Conservation (phyloP, 768 basidiomycete genomes). For the Thelephora aurantiotincta region DNA sequence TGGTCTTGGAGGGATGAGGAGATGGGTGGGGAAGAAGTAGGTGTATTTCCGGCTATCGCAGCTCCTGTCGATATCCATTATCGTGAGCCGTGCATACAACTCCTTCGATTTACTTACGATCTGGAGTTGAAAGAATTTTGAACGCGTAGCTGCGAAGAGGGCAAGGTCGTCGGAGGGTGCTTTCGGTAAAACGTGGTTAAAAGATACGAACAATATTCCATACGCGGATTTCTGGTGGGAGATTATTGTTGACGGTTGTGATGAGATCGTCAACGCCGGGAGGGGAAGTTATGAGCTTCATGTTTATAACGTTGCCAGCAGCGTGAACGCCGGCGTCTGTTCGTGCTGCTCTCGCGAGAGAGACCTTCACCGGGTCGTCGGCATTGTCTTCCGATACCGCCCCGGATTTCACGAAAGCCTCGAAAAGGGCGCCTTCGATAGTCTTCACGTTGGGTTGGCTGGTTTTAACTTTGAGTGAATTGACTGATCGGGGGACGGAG, state of each 20-base stretch:
- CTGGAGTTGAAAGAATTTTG: slow-evolving; percentile 79
- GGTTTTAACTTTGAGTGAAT: not conserved
- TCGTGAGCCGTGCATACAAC: no score
- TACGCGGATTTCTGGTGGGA: slow-evolving; percentile 87
- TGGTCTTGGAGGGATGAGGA: slow-evolving; percentile 82
- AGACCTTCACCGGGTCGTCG: slow-evolving; percentile 75
- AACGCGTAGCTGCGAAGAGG: slow-evolving; percentile 37
- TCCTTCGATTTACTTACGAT: slow-evolving; percentile 39
- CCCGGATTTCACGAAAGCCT: slow-evolving; percentile 77
- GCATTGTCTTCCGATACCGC: slow-evolving; percentile 94
- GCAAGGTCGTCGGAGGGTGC: not conserved
- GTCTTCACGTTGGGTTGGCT: slow-evolving; percentile 63
- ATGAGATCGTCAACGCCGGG: slow-evolving; percentile 63
- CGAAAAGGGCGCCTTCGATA: slow-evolving; percentile 83
- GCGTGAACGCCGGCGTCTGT: slow-evolving; percentile 98
- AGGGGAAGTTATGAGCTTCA: slow-evolving; percentile 75
- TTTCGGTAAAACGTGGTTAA: not conserved
- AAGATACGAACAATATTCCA: slow-evolving; percentile 65
- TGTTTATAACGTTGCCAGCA: slow-evolving; percentile 83
- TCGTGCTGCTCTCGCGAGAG: slow-evolving; percentile 74
- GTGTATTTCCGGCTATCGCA: slow-evolving; percentile 97
- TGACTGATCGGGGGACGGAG: not conserved
- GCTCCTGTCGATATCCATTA: no score
- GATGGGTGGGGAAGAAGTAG: slow-evolving; percentile 90
- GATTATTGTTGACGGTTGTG: slow-evolving; percentile 62